phyloP scores from a whole-genome alignment of 1,139 yeast genomes.

The Kodamaea sp. region DNA sequence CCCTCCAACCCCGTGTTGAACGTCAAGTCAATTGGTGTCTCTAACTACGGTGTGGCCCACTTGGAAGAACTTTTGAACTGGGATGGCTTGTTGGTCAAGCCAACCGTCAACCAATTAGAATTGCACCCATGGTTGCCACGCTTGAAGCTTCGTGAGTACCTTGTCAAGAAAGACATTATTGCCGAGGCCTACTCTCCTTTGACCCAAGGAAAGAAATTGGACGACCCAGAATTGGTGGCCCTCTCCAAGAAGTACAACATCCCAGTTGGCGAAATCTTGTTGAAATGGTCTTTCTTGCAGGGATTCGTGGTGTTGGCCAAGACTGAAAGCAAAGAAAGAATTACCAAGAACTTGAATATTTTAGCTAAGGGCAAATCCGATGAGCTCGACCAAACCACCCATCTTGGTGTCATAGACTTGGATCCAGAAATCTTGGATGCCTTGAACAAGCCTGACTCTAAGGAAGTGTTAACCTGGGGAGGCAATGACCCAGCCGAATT shows the following conservation, averaged over 20 bases:
- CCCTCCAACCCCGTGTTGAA: slow-evolving; percentile 30
- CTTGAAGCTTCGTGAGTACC: slow-evolving; percentile 37
- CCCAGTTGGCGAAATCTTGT: slow-evolving; percentile 29
- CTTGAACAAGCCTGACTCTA: slow-evolving; percentile 37
- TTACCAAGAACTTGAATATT: slow-evolving; percentile 35
- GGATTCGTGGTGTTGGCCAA: slow-evolving; percentile 77
- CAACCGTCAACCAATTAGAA: slow-evolving; percentile 47
- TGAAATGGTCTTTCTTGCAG: slow-evolving; percentile 45
- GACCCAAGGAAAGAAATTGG: slow-evolving; percentile 58
- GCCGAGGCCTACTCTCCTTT: slow-evolving; percentile 74
- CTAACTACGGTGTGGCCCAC: slow-evolving; percentile 39
- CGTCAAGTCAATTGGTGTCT: slow-evolving; percentile 44
- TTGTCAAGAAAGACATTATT: slow-evolving; percentile 40
- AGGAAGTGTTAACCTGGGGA: slow-evolving; percentile 32
- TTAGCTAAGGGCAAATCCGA: slow-evolving; percentile 28
- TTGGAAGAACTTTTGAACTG: slow-evolving; percentile 37
- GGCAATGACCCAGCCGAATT: slow-evolving; percentile 30
- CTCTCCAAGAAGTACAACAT: slow-evolving; percentile 27
- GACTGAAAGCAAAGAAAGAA: slow-evolving; percentile 54
- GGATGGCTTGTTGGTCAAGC: slow-evolving; percentile 37
- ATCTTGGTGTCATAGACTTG: slow-evolving; percentile 37
- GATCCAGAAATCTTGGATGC: slow-evolving; percentile 30
- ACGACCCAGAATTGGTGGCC: slow-evolving; percentile 48
- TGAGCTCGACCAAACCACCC: slow-evolving; percentile 20
- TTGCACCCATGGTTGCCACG: slow-evolving; percentile 51